Evolutionary conservation across 2,329 filamentous ascomycete genomes (phyloP).

Genomic region (Botrytis paeoniae): DNA sequence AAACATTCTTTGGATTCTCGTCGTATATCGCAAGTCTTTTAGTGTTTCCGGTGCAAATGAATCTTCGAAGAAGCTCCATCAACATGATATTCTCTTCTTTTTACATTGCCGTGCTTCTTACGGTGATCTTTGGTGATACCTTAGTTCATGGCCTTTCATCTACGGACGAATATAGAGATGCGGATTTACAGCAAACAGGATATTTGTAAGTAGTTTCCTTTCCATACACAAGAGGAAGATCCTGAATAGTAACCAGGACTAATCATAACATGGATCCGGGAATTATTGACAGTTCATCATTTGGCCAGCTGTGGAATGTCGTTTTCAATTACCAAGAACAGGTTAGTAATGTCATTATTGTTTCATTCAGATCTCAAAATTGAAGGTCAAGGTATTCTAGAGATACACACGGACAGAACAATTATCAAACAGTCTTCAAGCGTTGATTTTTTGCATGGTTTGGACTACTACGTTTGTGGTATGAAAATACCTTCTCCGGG

Average conservation of each 20-base stretch:
- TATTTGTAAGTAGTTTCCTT: background rate
- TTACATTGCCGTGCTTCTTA: background rate
- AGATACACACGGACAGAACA: background rate
- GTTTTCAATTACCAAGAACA: slow-evolving; percentile 19
- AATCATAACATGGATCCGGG: slow-evolving; percentile 64
- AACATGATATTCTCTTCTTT: background rate
- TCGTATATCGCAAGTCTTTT: background rate
- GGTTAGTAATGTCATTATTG: background rate
- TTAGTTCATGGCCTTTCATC: background rate
- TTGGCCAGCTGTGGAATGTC: slow-evolving; percentile 54
- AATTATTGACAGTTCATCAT: slow-evolving; percentile 53
- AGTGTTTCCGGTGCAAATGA: background rate
- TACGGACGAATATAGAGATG: slow-evolving; percentile 18
- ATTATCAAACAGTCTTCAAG: background rate
- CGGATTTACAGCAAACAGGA: slow-evolving; percentile 13
- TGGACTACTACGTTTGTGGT: background rate
- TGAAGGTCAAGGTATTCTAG: background rate
- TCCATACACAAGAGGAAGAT: background rate
- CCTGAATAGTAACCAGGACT: background rate
- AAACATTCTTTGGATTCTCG: background rate
- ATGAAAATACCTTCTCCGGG: background rate
- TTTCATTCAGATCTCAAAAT: background rate
- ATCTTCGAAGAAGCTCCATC: background rate
- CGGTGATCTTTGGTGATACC: background rate
- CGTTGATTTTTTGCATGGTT: background rate